Conservation (phyloP, 192 early-diverging fungal genomes). For the Obelidium mucronatum region DNA sequence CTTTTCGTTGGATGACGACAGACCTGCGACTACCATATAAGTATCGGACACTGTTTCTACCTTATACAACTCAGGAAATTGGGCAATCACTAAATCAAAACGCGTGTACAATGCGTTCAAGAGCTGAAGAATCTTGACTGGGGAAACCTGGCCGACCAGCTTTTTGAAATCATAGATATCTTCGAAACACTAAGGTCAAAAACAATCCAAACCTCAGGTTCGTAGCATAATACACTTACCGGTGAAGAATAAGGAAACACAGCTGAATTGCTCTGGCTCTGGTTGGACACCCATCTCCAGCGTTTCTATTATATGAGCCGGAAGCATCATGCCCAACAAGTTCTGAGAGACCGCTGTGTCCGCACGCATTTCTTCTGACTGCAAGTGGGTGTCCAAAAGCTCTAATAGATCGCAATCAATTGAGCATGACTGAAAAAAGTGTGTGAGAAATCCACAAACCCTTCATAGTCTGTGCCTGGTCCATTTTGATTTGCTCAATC, state of each 20-base stretch:
- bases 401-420: background rate
- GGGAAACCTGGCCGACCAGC: background rate
- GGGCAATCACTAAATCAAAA: slow-evolving; percentile 30
- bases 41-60: slow-evolving; percentile 25
- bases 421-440: background rate
- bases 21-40: slow-evolving; percentile 35
- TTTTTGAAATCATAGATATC: slow-evolving; percentile 28
- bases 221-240: slow-evolving; percentile 12
- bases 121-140: slow-evolving; percentile 18
- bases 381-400: slow-evolving; percentile 36
- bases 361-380: slow-evolving; percentile 34
- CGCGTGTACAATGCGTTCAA: slow-evolving; percentile 24
- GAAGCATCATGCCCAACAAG: slow-evolving; percentile 40
- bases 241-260: slow-evolving; percentile 34
- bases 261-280: slow-evolving; percentile 32
- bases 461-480: slow-evolving; percentile 27
- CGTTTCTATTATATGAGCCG: slow-evolving; percentile 37
- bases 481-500: slow-evolving; percentile 35
- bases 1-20: background rate
- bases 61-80: slow-evolving; percentile 21
- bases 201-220: background rate
- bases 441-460: background rate
- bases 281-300: slow-evolving; percentile 26
- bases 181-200: background rate
- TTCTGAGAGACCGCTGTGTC: slow-evolving; percentile 30